These are phyloP conservation scores for Kwoniella heveanensis DNA, from an alignment of 768 basidiomycete species.

Conservation along the genomic window DNA sequence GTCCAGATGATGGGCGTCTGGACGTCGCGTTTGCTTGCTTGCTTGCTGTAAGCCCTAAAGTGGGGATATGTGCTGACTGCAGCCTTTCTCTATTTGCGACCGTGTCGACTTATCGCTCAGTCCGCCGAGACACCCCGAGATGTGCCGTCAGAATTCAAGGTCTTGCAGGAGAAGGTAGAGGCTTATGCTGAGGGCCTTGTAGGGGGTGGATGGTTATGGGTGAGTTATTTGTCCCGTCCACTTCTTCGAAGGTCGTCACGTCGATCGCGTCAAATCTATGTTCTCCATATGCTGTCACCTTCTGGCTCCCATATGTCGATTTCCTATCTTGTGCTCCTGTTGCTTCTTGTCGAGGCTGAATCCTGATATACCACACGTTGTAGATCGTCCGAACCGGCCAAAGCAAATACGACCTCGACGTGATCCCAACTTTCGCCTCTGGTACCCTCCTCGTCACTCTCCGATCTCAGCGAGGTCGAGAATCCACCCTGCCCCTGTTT, in stretches of 20 bases:
- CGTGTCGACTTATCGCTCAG: slow-evolving; percentile 4
- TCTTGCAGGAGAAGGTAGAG: slow-evolving; percentile 44
- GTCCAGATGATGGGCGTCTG: no score
- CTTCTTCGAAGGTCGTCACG: neutral
- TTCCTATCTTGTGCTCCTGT: no score
- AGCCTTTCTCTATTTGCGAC: neutral
- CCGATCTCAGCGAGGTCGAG: slow-evolving; percentile 51
- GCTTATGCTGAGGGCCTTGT: slow-evolving; percentile 53
- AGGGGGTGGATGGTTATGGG: slow-evolving; percentile 55
- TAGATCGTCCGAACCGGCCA: slow-evolving; percentile 71
- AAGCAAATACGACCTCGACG: slow-evolving; percentile 64
- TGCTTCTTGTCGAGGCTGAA: no score
- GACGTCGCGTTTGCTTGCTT: no score
- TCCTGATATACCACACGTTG: no score
- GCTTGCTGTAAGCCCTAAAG: no score
- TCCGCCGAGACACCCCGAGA: slow-evolving; percentile 30
- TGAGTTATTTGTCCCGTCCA: slow-evolving; percentile 24
- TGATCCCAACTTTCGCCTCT: slow-evolving; percentile 83
- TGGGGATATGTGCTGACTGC: neutral
- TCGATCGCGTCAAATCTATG: no score
- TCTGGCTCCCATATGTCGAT: no score
- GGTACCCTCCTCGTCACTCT: slow-evolving; percentile 76
- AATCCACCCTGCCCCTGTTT: slow-evolving; percentile 21
- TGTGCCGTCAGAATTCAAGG: slow-evolving; percentile 29
- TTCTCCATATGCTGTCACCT: no score